Evolutionary conservation across 2,329 filamentous ascomycete species (phyloP).

Genomic region (Aspergillus amoenus): DNA sequence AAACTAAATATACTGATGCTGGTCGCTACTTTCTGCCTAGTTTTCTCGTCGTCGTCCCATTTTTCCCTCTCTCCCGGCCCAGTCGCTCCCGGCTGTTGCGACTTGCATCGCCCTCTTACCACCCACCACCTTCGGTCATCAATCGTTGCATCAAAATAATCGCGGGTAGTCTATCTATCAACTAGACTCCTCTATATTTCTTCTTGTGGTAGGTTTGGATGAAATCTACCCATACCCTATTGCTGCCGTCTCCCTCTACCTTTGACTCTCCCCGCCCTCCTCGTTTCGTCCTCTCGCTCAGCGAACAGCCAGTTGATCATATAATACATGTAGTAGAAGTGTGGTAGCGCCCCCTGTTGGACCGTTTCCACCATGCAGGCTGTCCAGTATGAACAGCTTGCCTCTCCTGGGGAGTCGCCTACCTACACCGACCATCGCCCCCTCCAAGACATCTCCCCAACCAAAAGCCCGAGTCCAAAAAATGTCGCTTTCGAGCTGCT

Average conservation of each 20-base stretch:
- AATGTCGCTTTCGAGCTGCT: conserved; percentile 65
- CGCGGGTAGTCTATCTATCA: conserved; percentile 33
- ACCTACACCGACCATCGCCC: conserved; percentile 27
- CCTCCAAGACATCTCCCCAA: conserved; percentile 35
- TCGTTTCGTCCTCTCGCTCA: conserved; percentile 18
- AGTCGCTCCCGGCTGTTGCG: conserved; percentile 37
- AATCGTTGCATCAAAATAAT: conserved; percentile 30
- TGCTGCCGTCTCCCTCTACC: conserved; percentile 21
- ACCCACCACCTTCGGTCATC: conserved; percentile 31
- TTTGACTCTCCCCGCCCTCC: conserved; percentile 28
- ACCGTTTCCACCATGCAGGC: conserved; percentile 32
- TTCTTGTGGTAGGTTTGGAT: conserved; percentile 40
- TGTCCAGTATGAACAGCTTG: conserved; percentile 34
- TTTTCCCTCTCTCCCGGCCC: conserved; percentile 24
- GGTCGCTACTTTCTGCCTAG: conserved; percentile 23
- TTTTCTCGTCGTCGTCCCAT: conserved; percentile 23
- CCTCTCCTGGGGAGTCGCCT: conserved; percentile 33
- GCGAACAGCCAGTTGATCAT: conserved; percentile 35
- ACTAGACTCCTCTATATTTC: conserved; percentile 25
- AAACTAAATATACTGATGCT: conserved; percentile 28
- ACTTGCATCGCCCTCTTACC: conserved; percentile 30
- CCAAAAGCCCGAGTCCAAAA: conserved; percentile 49
- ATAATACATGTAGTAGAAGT: conserved; percentile 32
- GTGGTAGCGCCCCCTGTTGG: conserved; percentile 26
- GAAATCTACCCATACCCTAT: conserved; percentile 30